These are phyloP conservation scores for Orbilia ellipsospora DNA, from an alignment of 2,329 filamentous ascomycete species.

Conservation along the genomic window DNA sequence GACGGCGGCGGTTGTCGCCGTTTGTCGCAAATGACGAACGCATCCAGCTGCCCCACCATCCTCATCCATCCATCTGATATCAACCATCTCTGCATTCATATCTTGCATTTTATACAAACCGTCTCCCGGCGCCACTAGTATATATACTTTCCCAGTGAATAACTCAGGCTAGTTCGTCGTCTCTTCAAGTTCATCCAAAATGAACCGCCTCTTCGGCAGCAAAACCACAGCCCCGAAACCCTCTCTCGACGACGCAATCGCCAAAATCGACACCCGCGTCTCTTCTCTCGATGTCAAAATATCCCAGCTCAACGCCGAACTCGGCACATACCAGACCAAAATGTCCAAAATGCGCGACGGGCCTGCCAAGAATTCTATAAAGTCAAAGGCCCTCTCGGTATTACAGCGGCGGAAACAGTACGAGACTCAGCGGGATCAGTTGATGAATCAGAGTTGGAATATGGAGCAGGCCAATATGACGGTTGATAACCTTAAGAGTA, in stretches of 20 bases:
- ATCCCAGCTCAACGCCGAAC: slow-evolving; percentile 88
- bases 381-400: slow-evolving; percentile 92
- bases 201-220: slow-evolving; percentile 96
- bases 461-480: slow-evolving; percentile 99
- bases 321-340: slow-evolving; percentile 86
- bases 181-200: slow-evolving; percentile 63
- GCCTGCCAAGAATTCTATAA: slow-evolving; percentile 89
- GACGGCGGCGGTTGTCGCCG: slow-evolving; percentile 15
- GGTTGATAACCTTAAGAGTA: slow-evolving; percentile 93
- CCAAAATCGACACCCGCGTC: slow-evolving; percentile 77
- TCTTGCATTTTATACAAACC: background rate
- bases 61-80: slow-evolving; percentile 8
- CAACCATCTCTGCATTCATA: background rate
- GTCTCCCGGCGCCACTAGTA: no score
- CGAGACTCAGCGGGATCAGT: slow-evolving; percentile 91
- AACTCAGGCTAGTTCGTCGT: no score
- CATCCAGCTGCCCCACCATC: slow-evolving; percentile 16
- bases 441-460: slow-evolving; percentile 95
- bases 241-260: slow-evolving; percentile 82
- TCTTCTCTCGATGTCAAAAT: slow-evolving; percentile 94
- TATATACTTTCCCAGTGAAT: no score
- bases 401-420: slow-evolving; percentile 93
- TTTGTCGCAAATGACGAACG: slow-evolving; percentile 31
- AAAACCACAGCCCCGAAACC: slow-evolving; percentile 90
- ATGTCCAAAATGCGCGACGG: slow-evolving; percentile 94